Base-by-base conservation (phyloP, 1,284 basidiomycete genomes). In the Malassezia japonica region DNA sequence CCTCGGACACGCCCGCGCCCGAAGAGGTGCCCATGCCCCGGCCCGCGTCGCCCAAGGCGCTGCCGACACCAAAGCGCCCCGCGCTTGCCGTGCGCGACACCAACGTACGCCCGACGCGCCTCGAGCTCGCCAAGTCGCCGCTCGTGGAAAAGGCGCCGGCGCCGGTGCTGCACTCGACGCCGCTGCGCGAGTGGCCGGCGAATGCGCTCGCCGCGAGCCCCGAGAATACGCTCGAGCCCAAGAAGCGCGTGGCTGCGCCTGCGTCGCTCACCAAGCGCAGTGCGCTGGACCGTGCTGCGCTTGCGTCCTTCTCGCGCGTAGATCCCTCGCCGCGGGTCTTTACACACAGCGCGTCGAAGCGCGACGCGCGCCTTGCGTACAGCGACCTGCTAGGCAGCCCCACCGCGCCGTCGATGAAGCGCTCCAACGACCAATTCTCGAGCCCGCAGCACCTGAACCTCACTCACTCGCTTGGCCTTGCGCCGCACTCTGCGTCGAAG, bases 381-480 rank as follows among this genome's bases (percentile, higher is more conserved):
- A 34, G 23, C 15, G 45, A 41, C 31, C 12, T 32, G 36, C 50
- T n/a, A 21, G 44, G 27, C 15, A 47, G 45, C 12, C 44, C 45
- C 10, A 23, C 46, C 4, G 37, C 31, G 24, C 45, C 20, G 15
- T 35, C 35, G 8, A 7, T 35, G 7, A 43, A 27, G 20, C 40
- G 28, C 32, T 20, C 34, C 24, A 38, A 32, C 39, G 64, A 64
- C 32, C 64, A 65, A 33, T 70, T 70, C 54, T 60, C 57, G 25
- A 66, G 64, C 5, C 67, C 67, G 2, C 65, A 67, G 41, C 67
- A 70, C 35, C 59, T 64, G 24, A 65, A 66, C 24, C 53, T 70
- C 9, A 66, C 67, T n/a, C 64, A 70, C 36, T 53, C 47, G 15
- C 46, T 70, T 3, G 67, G 67, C 0, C 41, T 70, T 6, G 67